phyloP scores from a whole-genome alignment of 345 rosid genomes.

The Sonneratia alba region DNA sequence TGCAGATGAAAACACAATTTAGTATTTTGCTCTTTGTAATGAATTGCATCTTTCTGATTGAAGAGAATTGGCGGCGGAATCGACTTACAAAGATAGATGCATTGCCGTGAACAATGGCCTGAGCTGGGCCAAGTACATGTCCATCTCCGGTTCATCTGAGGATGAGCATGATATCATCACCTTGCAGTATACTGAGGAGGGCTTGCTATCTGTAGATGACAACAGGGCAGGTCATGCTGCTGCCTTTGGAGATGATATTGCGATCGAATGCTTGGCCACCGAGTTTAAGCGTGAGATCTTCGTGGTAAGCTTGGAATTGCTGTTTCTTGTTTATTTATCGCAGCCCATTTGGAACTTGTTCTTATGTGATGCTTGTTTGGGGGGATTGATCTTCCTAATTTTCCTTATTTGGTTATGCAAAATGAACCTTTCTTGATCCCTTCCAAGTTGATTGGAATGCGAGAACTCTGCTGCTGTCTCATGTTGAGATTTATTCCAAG shows the following conservation, averaged over 20 bases:
- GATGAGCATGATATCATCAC: slow-evolving; percentile 89
- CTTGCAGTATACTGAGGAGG: slow-evolving; percentile 89
- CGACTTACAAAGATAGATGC: slow-evolving; percentile 89
- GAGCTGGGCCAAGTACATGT: slow-evolving; percentile 98
- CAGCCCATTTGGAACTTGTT: neutral
- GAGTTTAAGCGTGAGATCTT: slow-evolving; percentile 89
- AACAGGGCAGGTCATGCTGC: slow-evolving; percentile 81
- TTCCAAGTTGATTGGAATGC: neutral
- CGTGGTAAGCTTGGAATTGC: slow-evolving; percentile 41
- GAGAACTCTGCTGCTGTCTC: neutral
- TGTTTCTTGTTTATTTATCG: neutral
- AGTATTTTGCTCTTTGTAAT: slow-evolving; percentile 8
- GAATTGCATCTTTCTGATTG: slow-evolving; percentile 24
- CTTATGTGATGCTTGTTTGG: too few species aligned
- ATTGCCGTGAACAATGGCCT: slow-evolving; percentile 63
- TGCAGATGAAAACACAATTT: too few species aligned
- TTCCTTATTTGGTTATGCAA: neutral
- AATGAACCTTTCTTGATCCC: neutral
- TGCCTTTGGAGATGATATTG: slow-evolving; percentile 95
- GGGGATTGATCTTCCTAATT: neutral
- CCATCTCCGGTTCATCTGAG: slow-evolving; percentile 72
- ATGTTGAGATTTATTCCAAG: neutral
- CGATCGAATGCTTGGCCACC: slow-evolving; percentile 90
- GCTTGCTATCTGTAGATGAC: slow-evolving; percentile 82
- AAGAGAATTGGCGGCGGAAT: slow-evolving; percentile 91